Conservation (phyloP, 1,139 yeast species). For the Blastobotrys apis region DNA sequence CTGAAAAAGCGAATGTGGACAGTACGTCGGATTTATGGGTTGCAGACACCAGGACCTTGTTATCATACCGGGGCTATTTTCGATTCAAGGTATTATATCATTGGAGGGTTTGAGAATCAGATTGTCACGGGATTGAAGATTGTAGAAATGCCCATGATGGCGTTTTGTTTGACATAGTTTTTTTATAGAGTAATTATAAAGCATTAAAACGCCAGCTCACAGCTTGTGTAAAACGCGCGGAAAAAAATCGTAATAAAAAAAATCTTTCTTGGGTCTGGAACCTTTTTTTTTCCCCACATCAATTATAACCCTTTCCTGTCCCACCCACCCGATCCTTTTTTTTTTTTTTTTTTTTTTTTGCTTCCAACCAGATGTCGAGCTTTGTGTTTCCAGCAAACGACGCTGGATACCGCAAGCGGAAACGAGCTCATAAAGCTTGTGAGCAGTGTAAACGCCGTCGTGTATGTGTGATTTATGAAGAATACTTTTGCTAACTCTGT, state of each 20-base stretch:
- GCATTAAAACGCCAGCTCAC: too few relatives aligned
- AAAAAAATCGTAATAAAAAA: too few relatives aligned
- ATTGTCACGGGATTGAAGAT: constrained; percentile 22
- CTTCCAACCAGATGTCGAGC: constrained; percentile 1
- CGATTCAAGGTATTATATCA: constrained; percentile 22
- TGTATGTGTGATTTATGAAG: constrained; percentile 17
- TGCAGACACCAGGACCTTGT: constrained; percentile 23
- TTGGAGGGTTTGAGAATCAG: constrained; percentile 25
- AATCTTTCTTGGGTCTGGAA: too few relatives aligned
- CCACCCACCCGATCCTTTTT: constrained; percentile 1
- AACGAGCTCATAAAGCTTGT: constrained; percentile 52
- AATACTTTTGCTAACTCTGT: neutral
- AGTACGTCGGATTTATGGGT: constrained; percentile 21
- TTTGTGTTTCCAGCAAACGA: constrained; percentile 59
- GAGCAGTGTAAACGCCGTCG: constrained; percentile 45
- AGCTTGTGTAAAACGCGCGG: too few relatives aligned
- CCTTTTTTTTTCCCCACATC: too few relatives aligned
- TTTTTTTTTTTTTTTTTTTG: constrained; percentile 3
- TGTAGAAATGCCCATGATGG: constrained; percentile 24
- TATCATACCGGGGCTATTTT: constrained; percentile 21
- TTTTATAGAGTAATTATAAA: too few relatives aligned
- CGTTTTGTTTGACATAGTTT: neutral
- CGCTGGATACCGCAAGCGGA: constrained; percentile 49
- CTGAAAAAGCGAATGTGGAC: constrained; percentile 22
- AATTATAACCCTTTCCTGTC: neutral